Evolutionary conservation across 2,329 filamentous ascomycete species (phyloP).

Genomic region (Paraphaeosphaeria sporulosa): DNA sequence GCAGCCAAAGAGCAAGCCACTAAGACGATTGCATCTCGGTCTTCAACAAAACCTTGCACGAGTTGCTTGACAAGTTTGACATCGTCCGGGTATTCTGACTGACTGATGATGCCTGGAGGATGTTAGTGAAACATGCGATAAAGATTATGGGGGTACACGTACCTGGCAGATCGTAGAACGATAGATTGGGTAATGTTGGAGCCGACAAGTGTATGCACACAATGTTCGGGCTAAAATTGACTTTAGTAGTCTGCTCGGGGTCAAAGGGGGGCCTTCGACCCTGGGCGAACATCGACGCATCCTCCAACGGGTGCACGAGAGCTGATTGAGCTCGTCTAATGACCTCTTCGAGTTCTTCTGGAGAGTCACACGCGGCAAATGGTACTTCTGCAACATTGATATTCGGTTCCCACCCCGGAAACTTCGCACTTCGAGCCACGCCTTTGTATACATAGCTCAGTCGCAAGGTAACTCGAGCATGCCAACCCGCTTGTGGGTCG

Average conservation of each 20-base stretch:
- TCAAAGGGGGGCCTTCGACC: constrained; percentile 10
- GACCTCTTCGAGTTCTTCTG: constrained; percentile 69
- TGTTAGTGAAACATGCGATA: not conserved
- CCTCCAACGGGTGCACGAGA: constrained; percentile 70
- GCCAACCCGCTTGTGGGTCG: constrained; percentile 61
- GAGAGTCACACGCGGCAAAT: constrained; percentile 71
- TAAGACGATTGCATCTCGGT: constrained; percentile 76
- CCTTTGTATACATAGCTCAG: constrained; percentile 66
- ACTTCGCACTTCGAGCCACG: constrained; percentile 53
- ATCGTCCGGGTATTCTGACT: constrained; percentile 59
- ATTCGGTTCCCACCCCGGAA: constrained; percentile 70
- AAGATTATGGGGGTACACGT: not conserved
- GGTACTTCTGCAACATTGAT: constrained; percentile 52
- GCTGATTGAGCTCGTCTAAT: constrained; percentile 80
- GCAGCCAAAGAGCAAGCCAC: constrained; percentile 80
- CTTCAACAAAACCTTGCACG: constrained; percentile 72
- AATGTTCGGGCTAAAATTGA: constrained; percentile 83
- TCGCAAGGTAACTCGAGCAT: constrained; percentile 71
- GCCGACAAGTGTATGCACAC: constrained; percentile 79
- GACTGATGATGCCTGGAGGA: constrained; percentile 65
- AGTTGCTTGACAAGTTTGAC: constrained; percentile 77
- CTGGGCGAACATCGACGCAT: constrained; percentile 52
- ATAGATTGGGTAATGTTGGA: constrained; percentile 73
- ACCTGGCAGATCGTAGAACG: constrained; percentile 80
- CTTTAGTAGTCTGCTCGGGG: constrained; percentile 47